phyloP scores from a whole-genome alignment of 768 basidiomycete genomes.

The Megacollybia marginata region DNA sequence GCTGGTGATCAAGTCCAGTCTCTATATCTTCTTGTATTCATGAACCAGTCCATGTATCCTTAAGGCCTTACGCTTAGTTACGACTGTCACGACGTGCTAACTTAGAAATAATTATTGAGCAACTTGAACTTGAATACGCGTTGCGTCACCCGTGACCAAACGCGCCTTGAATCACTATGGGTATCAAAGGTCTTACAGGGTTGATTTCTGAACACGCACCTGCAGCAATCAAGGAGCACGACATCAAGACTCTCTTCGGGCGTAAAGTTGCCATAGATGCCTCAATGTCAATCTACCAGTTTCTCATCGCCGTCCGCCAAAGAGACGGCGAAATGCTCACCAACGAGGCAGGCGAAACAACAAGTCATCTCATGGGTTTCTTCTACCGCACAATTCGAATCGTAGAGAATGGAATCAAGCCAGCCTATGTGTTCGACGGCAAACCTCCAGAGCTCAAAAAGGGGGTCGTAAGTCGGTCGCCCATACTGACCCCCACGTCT shows the following conservation, averaged over 20 bases:
- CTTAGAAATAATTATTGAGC: no score
- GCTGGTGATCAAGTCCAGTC: constrained; percentile 28
- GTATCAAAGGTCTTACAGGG: constrained; percentile 93
- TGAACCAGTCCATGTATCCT: no score
- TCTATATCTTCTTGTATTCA: no score
- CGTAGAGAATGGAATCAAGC: constrained; percentile 98
- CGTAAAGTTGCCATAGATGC: constrained; percentile 99
- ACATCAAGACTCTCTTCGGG: constrained; percentile 96
- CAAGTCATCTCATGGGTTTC: constrained; percentile 97
- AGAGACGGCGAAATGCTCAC: constrained; percentile 94
- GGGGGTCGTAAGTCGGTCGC: constrained; percentile 68
- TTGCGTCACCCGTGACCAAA: background rate
- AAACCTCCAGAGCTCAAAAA: constrained; percentile 97
- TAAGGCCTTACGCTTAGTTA: no score
- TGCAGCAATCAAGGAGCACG: constrained; percentile 80
- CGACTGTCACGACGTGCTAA: no score
- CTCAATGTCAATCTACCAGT: constrained; percentile 95
- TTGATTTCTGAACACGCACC: constrained; percentile 90
- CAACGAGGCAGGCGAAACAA: constrained; percentile 97
- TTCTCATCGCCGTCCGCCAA: constrained; percentile 95
- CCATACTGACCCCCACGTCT: background rate
- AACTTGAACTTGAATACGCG: no score
- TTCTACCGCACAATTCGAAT: constrained; percentile 97
- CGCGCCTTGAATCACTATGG: constrained; percentile 41
- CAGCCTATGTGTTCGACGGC: constrained; percentile 96